Base-by-base conservation (phyloP, 2,329 filamentous ascomycete species). In the Colletotrichum tabaci region DNA sequence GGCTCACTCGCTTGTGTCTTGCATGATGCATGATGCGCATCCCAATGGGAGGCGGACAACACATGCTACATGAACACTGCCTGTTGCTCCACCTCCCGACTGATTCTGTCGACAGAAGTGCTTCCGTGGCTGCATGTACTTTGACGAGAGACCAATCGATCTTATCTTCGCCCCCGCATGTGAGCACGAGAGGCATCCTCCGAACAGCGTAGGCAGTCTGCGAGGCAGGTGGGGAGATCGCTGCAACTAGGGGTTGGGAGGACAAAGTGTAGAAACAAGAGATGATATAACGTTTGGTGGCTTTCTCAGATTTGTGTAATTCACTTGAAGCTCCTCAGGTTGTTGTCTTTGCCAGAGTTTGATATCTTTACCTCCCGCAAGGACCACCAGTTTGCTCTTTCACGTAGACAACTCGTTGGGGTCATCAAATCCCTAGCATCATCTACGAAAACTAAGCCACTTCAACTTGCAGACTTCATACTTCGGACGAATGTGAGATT, bases 11-110 rank as follows among this genome's bases (percentile, higher is more conserved):
- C n/a, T 21, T 30, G 12, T 26, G 40, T 23, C 52, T 26, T 60
- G 67, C 67, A 66, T 66, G 53, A 49, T 66, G 61, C 67, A 70
- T 70, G 46, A 26, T 60, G 38, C 38, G 13, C 38, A 40, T 40
- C 26, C 67, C 61, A 56, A 66, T 35, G 23, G 47, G 26, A 6
- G 47, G 26, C n/a, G 6, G 61, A 65, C 66, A 70, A 61, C 67
- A 53, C 67, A 70, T 66, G 46, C 66, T 60, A 53, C 66, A 44
- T 64, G 30, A 47, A 46, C 44, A 58, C 47, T 47, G 61, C 52
- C 61, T 35, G 44, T n/a, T 15, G 52, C 53, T 47, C 61, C 61
- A 60, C 67, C 15, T 49, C 10, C n/a, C 18, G 6, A 26, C 50
- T 58, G 35, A 38, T 38, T 30, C 44, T 50, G 23, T 65, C 61